Evolutionary conservation across 2,329 filamentous ascomycete genomes (phyloP).

Genomic region (Pyricularia sp.): DNA sequence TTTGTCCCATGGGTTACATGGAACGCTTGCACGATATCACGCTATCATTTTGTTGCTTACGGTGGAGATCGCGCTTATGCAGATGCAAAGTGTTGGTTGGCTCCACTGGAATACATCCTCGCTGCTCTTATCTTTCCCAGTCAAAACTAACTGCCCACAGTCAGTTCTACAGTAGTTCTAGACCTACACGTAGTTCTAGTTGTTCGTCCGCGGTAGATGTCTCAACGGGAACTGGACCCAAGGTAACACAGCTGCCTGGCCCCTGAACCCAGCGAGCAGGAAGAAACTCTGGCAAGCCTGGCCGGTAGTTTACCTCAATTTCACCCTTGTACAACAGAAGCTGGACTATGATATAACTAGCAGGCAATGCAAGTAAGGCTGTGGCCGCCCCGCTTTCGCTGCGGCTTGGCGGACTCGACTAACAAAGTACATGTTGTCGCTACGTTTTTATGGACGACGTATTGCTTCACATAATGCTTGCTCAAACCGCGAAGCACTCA

Average conservation of each 20-base stretch:
- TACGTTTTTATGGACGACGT: too few relatives aligned
- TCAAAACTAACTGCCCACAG: too few relatives aligned
- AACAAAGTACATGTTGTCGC: neutral
- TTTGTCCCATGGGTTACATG: neutral
- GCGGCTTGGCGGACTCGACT: neutral
- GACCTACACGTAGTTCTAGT: too few relatives aligned
- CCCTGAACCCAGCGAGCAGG: neutral
- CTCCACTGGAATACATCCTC: too few relatives aligned
- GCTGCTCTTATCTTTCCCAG: too few relatives aligned
- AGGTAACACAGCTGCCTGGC: too few relatives aligned
- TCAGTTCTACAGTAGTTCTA: too few relatives aligned
- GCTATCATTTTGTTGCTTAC: neutral
- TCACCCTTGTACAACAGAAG: neutral
- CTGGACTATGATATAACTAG: too few relatives aligned
- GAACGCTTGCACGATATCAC: neutral
- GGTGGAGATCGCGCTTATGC: neutral
- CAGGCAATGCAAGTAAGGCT: neutral
- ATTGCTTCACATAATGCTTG: neutral
- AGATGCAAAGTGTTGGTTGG: too few relatives aligned
- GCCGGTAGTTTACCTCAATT: neutral
- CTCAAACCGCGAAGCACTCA: neutral
- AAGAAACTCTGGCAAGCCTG: neutral
- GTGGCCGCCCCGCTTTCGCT: neutral
- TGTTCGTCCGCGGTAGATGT: too few relatives aligned
- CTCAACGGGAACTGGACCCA: too few relatives aligned